Base-by-base conservation (phyloP, 164 flowering plant species). In the Vitis rupestris region DNA sequence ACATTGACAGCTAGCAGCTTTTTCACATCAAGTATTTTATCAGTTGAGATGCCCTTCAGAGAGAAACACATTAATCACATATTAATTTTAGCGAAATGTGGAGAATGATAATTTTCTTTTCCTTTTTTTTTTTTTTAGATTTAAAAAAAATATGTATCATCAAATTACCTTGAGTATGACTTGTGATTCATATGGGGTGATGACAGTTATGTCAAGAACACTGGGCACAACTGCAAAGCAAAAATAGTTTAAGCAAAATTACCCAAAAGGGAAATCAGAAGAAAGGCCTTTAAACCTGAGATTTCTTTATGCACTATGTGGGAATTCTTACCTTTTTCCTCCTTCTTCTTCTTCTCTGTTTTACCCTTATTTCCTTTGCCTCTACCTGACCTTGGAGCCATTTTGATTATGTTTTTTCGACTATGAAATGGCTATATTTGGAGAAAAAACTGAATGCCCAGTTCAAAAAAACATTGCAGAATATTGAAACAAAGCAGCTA, bases 41-140 rank as follows among this genome's bases (percentile, higher is more conserved):
- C 99, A 61, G 98, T 95, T 49, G 99, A 92, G 69, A 95, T 95
- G 17, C 99, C 99, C 99, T 95, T 67, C 77, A 83, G 2, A 67
- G 31, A 0, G 0, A 60, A 44, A 47, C 44, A 31, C 44, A 31
- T 31, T 31, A 3, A 31, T 31, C 44, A 31, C 44, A 31, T 31
- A 31, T 3, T 31, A 31, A 31, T 2, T 63, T n/a, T 8, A 48
- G 8, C 0, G 10, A 15, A 5, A 11, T 30, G n/a, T 2, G 0
- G 7, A 66, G 13, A 66, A 64, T 23, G 3, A 10, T 8, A 52
- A 14, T 66, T 54, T 29, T 10, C 37, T 13, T 50, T n/a, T 48
- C 6, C 19, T 7, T 5, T 13, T 66, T 23, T 66, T 58, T 31
- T 31, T 31, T 31, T 3, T 3, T 31, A 0, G 15, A 16, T 48